A percentile compares a stretch with the other conserved stretches of the same genome.
These are phyloP conservation scores for Hordeum pubiflorum DNA, from an alignment of 202 grass and related monocot genomes.

Conservation along the genomic window DNA sequence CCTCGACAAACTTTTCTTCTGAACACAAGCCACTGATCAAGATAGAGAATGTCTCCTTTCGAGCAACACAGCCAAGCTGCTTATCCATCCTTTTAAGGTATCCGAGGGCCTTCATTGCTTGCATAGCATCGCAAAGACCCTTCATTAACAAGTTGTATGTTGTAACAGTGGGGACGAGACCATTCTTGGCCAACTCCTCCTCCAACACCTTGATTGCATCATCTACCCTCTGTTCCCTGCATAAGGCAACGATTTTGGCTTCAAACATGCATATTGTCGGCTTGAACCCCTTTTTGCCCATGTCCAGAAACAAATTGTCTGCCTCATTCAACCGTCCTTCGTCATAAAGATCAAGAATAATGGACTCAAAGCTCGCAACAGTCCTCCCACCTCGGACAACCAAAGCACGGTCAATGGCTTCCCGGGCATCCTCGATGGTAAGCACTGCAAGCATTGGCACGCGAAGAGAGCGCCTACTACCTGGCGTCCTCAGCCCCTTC, in stretches of 20 bases:
- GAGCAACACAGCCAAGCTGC: slow-evolving; percentile 50
- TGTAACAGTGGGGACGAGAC: slow-evolving; percentile 41
- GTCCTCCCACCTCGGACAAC: slow-evolving; percentile 47
- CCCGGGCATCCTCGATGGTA: slow-evolving; percentile 46
- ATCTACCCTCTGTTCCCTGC: slow-evolving; percentile 40
- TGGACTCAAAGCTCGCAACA: slow-evolving; percentile 46
- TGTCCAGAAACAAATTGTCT: slow-evolving; percentile 59
- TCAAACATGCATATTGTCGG: slow-evolving; percentile 47
- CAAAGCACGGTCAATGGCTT: slow-evolving; percentile 49
- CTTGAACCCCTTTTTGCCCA: slow-evolving; percentile 59
- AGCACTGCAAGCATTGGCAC: slow-evolving; percentile 51
- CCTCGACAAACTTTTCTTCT: slow-evolving; percentile 41
- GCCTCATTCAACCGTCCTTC: slow-evolving; percentile 48
- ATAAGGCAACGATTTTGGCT: slow-evolving; percentile 51
- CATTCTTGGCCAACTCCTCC: slow-evolving; percentile 56
- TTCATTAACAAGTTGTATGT: slow-evolving; percentile 76
- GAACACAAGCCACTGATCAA: slow-evolving; percentile 54
- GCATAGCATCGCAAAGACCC: slow-evolving; percentile 49
- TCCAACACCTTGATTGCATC: slow-evolving; percentile 53
- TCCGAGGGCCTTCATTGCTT: slow-evolving; percentile 48
- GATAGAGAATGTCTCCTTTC: slow-evolving; percentile 63
- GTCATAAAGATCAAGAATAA: slow-evolving; percentile 40
- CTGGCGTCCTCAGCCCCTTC: slow-evolving; percentile 53
- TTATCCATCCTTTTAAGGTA: slow-evolving; percentile 60
- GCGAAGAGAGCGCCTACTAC: slow-evolving; percentile 45